Base-by-base conservation (phyloP, 2,329 filamentous ascomycete species). In the Neofusicoccum umdonicola region DNA sequence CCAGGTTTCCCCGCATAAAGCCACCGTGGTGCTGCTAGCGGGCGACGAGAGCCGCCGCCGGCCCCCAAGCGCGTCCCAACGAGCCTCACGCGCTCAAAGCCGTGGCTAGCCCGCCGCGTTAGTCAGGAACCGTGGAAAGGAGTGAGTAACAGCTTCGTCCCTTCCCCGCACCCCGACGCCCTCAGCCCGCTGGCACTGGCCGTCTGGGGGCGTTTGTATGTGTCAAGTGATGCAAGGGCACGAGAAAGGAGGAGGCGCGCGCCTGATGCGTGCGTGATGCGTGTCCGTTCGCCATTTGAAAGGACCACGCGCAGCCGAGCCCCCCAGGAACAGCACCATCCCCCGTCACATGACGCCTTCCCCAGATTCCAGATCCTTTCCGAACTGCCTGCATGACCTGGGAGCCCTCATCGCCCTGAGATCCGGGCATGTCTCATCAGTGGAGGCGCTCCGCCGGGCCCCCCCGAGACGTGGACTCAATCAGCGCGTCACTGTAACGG, bases 181-280 rank as follows among this genome's bases (percentile, higher is more conserved):
- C 37, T 15, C 17, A n/a, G 17, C 19, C 37, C 17, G 52, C 22
- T 31, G 39, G 54, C 54, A 58, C 39, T 45, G 54, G 54, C 41
- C 54, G 54, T 45, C 54, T 7, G n/a, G 41, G 31, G 56, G 56
- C 56, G 56, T 45, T 35, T 60, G 56, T 60, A 48, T 45, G 56
- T 60, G 56, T 60, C 56, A 60, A 60, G 56, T 60, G 56, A 60
- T 48, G 56, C 56, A 62, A 62, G 58, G 58, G 58, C 34, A 31
- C 15, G 31, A 37, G 57, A 50, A 50, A 61, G 42, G 57, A 50
- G 56, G 42, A 37, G 42, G 17, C 42, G 56, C 56, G 27, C 31
- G 56, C 41, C 56, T 60, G 56, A 60, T 47, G 56, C n/a, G 27
- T 60, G 56, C 56, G 56, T 60, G 56, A 60, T 60, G 56, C 42